A percentile compares a stretch with the other conserved stretches of the same genome.
Conservation (phyloP, 768 basidiomycete genomes). For the Aureoboletus auriporus region DNA sequence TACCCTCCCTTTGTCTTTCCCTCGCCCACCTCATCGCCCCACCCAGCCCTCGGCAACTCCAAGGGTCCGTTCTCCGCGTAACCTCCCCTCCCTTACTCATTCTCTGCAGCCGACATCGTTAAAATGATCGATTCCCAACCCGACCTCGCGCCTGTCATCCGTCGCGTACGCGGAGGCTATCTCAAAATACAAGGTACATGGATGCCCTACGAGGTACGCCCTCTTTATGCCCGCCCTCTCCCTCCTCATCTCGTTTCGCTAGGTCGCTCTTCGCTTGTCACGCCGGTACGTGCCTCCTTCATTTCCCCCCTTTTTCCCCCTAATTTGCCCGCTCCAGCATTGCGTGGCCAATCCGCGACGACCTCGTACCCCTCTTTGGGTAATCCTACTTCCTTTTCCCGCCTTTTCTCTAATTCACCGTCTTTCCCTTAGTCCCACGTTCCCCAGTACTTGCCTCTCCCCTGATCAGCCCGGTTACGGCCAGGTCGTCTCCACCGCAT, state of each 20-base stretch:
- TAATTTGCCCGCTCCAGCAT: constrained; percentile 46
- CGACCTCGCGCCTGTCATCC: constrained; percentile 76
- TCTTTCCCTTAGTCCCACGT: constrained; percentile 58
- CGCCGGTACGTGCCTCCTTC: constrained; percentile 55
- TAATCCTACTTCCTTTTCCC: constrained; percentile 29
- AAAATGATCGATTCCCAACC: constrained; percentile 92
- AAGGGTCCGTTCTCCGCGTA: constrained; percentile 52
- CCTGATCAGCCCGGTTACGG: constrained; percentile 87
- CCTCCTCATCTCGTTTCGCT: constrained; percentile 22
- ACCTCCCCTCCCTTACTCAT: constrained; percentile 15
- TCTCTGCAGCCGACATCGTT: constrained; percentile 74
- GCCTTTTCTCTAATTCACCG: constrained; percentile 13
- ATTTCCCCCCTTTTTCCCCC: constrained; percentile 6
- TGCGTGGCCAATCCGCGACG: constrained; percentile 84
- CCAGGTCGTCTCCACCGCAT: constrained; percentile 64
- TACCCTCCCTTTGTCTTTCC: not conserved
- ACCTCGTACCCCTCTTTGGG: constrained; percentile 88
- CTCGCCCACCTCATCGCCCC: constrained; percentile 8
- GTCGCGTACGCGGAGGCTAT: constrained; percentile 82
- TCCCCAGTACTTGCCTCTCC: constrained; percentile 77
- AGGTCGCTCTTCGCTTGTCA: constrained; percentile 78
- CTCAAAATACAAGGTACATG: constrained; percentile 92
- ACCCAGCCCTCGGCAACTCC: constrained; percentile 76
- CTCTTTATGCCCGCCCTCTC: constrained; percentile 8
- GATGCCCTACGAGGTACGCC: constrained; percentile 84